Evolutionary conservation across 495 filamentous ascomycete genomes (phyloP).

Genomic region (Penicillium paxilli): DNA sequence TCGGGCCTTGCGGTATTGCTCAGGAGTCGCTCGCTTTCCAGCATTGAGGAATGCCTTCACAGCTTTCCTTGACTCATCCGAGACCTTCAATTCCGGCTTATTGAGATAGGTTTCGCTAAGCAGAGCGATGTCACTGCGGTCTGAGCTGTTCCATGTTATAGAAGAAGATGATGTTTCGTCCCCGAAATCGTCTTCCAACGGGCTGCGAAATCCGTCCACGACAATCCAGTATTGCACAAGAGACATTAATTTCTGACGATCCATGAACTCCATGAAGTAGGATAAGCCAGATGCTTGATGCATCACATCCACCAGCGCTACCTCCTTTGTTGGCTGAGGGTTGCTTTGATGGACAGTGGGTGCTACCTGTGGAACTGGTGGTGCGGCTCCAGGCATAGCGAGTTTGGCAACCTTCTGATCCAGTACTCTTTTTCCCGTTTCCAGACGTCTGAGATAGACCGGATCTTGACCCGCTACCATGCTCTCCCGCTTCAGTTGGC

Average conservation of each 20-base stretch:
- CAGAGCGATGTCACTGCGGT: slow-evolving; percentile 82
- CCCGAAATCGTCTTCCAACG: slow-evolving; percentile 82
- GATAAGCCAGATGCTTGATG: slow-evolving; percentile 87
- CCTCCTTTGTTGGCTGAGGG: slow-evolving; percentile 62
- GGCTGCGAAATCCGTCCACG: slow-evolving; percentile 95
- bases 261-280: slow-evolving; percentile 99
- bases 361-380: slow-evolving; percentile 33
- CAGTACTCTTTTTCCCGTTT: slow-evolving; percentile 85
- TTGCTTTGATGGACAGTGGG: slow-evolving; percentile 37
- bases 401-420: slow-evolving; percentile 88
- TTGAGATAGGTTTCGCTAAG: slow-evolving; percentile 89
- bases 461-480: slow-evolving; percentile 77
- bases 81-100: slow-evolving; percentile 76
- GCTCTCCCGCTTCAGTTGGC: slow-evolving; percentile 83
- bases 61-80: slow-evolving; percentile 61
- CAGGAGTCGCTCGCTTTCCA: slow-evolving; percentile 68
- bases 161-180: slow-evolving; percentile 65
- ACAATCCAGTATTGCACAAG: slow-evolving; percentile 99
- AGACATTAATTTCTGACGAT: slow-evolving; percentile 80
- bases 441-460: slow-evolving; percentile 81
- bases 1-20: slow-evolving; percentile 82
- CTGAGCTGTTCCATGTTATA: slow-evolving; percentile 78
- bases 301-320: slow-evolving; percentile 76
- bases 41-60: slow-evolving; percentile 79
- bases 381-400: slow-evolving; percentile 59